Conservation (phyloP, 1,284 basidiomycete genomes). For the Puccinia hordei region DNA sequence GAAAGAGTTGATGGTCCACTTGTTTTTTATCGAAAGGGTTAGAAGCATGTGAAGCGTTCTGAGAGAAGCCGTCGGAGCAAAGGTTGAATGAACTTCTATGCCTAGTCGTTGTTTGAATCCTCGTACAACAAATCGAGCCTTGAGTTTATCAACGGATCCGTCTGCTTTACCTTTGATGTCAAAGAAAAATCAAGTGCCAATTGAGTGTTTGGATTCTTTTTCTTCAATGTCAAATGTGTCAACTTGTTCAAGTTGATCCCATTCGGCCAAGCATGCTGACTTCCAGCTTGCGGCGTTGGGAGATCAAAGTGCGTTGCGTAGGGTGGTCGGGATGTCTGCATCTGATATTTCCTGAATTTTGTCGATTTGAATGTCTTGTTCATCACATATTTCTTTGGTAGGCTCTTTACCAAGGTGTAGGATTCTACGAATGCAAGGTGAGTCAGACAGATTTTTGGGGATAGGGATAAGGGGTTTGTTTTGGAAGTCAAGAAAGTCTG, state of each 20-base stretch:
- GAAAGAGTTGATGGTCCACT: background rate
- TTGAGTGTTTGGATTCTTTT: background rate
- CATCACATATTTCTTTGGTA: background rate
- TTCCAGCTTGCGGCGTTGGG: background rate
- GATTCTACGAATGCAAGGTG: background rate
- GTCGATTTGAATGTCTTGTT: background rate
- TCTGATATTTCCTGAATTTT: background rate
- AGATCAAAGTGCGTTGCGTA: background rate
- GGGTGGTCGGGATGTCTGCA: background rate
- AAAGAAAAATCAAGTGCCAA: background rate
- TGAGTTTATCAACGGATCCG: background rate
- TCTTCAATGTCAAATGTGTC: background rate
- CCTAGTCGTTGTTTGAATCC: conserved; percentile 4
- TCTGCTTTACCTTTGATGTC: conserved; percentile 12
- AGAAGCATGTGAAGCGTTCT: background rate
- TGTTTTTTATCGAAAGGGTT: background rate
- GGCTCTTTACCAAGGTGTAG: background rate
- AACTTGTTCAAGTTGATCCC: background rate
- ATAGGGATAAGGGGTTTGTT: background rate
- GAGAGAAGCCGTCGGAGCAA: conserved; percentile 3
- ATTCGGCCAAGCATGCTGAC: background rate
- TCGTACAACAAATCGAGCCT: conserved; percentile 1
- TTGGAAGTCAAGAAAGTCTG: conserved; percentile 1
- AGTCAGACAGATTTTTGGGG: background rate
- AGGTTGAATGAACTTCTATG: background rate